Evolutionary conservation across 805 yeast species (phyloP).

Genomic region (Saturnispora gosingensis): DNA sequence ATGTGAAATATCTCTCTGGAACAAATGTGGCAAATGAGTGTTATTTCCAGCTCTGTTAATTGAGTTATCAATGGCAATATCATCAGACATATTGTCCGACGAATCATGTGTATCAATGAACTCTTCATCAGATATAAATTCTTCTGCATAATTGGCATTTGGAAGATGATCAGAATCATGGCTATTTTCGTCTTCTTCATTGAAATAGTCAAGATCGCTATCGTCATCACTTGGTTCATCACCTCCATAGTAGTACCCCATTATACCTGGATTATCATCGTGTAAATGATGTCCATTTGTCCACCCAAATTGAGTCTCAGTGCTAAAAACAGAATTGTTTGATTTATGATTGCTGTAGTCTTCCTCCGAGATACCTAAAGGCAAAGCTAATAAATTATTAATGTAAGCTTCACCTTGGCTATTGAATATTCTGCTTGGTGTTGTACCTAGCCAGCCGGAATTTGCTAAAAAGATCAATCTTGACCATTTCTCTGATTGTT

Average conservation of each 20-base stretch:
- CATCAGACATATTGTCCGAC: not conserved
- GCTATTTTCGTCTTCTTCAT: not conserved
- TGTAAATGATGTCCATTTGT: not conserved
- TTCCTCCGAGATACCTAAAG: not conserved
- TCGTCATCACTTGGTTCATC: conserved; percentile 5
- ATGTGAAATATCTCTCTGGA: not conserved
- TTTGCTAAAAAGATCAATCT: conserved; percentile 3
- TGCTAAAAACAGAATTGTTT: not conserved
- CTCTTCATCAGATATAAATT: not conserved
- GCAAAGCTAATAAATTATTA: not conserved
- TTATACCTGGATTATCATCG: conserved; percentile 1
- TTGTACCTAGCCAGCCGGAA: conserved; percentile 8
- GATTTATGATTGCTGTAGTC: not conserved
- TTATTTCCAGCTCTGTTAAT: not conserved
- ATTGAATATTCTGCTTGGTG: conserved; percentile 3
- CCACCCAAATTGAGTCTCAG: conserved; percentile 2
- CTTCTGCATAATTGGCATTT: not conserved
- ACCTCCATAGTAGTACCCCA: conserved; percentile 7
- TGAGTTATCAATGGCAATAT: not conserved
- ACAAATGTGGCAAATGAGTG: not conserved
- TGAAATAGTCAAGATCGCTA: not conserved
- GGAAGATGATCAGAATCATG: not conserved
- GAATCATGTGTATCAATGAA: not conserved
- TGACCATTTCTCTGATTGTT: not conserved
- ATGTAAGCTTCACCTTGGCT: conserved; percentile 1